phyloP scores from a whole-genome alignment of 805 yeast species.

The Candida golubevii region DNA sequence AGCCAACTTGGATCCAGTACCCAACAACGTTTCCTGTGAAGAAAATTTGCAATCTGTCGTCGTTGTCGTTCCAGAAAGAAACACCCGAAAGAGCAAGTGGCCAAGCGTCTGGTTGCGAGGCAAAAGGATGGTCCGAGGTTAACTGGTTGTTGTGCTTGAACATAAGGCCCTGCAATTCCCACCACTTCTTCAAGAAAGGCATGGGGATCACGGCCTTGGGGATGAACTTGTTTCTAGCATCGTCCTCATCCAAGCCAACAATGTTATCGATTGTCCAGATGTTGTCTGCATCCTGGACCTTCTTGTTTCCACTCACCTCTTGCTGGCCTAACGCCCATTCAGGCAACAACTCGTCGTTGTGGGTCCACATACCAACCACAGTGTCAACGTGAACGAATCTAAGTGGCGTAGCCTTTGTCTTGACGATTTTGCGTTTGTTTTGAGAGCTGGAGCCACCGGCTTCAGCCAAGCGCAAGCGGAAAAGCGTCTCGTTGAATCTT shows the following conservation, averaged over 20 bases:
- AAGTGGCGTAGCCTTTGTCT: slow-evolving; percentile 66
- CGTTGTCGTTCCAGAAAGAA: slow-evolving; percentile 87
- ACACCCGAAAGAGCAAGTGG: slow-evolving; percentile 88
- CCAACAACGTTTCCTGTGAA: slow-evolving; percentile 89
- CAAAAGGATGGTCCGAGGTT: slow-evolving; percentile 89
- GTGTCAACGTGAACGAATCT: slow-evolving; percentile 80
- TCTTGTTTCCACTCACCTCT: slow-evolving; percentile 94
- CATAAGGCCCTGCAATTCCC: slow-evolving; percentile 84
- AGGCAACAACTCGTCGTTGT: slow-evolving; percentile 75
- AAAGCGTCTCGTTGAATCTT: slow-evolving; percentile 69
- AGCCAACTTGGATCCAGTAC: slow-evolving; percentile 76
- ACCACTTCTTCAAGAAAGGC: slow-evolving; percentile 83
- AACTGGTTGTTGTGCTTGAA: slow-evolving; percentile 87
- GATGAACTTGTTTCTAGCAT: slow-evolving; percentile 55
- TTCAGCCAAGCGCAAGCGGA: slow-evolving; percentile 57
- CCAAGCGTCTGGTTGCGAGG: slow-evolving; percentile 89
- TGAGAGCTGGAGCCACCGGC: slow-evolving; percentile 39
- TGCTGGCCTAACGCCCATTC: slow-evolving; percentile 93
- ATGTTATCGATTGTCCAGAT: slow-evolving; percentile 76
- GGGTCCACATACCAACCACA: slow-evolving; percentile 92
- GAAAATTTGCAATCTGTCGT: slow-evolving; percentile 68
- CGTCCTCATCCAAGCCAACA: slow-evolving; percentile 48
- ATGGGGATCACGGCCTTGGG: slow-evolving; percentile 60
- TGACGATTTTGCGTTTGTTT: slow-evolving; percentile 43
- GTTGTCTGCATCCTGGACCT: slow-evolving; percentile 60